Conservation (phyloP, 345 rosid species). For the Eucalyptus leucophloia region DNA sequence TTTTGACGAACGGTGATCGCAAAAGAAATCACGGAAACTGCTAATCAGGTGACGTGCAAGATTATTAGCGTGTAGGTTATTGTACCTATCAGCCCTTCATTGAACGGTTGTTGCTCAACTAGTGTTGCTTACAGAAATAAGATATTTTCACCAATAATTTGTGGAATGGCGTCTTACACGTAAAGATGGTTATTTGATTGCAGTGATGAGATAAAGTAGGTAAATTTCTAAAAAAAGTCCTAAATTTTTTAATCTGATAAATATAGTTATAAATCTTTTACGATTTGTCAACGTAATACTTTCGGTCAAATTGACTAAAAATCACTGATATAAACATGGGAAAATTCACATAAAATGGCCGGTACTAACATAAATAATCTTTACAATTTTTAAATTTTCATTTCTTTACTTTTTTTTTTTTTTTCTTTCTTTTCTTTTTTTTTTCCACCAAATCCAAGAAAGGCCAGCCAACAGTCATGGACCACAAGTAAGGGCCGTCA, state of each 20-base stretch:
- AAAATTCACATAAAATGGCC: too few species aligned
- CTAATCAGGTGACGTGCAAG: neutral
- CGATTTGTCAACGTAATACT: too few species aligned
- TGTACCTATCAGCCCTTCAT: neutral
- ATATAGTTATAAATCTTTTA: too few species aligned
- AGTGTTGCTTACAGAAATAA: neutral
- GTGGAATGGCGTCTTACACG: neutral
- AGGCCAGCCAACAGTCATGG: neutral
- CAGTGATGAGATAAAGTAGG: neutral
- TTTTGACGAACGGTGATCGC: neutral
- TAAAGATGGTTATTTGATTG: neutral
- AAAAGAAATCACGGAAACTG: neutral
- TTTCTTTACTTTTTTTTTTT: too few species aligned
- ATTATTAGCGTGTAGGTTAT: neutral
- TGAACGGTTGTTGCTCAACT: neutral
- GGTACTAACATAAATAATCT: fast-evolving
- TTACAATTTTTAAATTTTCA: too few species aligned
- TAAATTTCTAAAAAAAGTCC: too few species aligned
- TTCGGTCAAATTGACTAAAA: too few species aligned
- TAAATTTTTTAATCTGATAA: too few species aligned
- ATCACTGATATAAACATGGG: fast-evolving
- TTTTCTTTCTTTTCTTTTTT: fast-evolving
- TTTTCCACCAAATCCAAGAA: neutral
- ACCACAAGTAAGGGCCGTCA: too few species aligned
- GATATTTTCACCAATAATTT: neutral